Evolutionary conservation across 202 grass and related monocot genomes (phyloP), one percentile per base, ranked within the genome.

Genomic region (Bolboschoenoplectus hybrid): DNA sequence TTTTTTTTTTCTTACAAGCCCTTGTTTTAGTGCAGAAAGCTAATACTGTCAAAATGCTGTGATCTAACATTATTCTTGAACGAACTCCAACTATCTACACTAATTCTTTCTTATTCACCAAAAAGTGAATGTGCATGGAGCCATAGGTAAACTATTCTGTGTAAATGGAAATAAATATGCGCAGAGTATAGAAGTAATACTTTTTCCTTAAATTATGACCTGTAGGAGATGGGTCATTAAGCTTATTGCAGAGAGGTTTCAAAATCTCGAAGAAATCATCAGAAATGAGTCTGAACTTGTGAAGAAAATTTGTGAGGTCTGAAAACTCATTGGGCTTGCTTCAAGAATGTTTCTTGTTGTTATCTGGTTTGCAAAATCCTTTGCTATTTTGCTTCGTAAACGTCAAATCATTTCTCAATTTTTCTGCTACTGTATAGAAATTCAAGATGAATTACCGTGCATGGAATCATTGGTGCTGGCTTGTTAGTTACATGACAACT

Each of bases 391-490:
- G 47, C 8, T 84, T 39, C 10, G 70, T 88, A 35, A 1, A 5
- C 7, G 64, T 44, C 47, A 46, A 14, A 12, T 82, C 2, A n/a
- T 65, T 51, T 71, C 67, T 46, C 63, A 26, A 10, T 49, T 79
- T 88, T 87, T 63, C 10, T 86, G 2, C 52, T 91, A 13, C 8
- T 58, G 6, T 95, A 87, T 73, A 95, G 95, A 98, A 93, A 92
- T 98, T 89, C 39, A 98, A 98, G 86, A 98, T 98, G 96, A 98
- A 98, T 89, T 98, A 95, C 78, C 96, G 93, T 50, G 91, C 91
- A 57, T 92, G 96, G 93, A 92, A 89, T 88, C 91, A 98, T 80
- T 89, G 90, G 7, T 95, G 89, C 57, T 98, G 96, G 96, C 90
- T 98, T 89, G 90, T 94, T 89, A 88, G 79, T 87, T 90, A 86